A percentile compares a stretch with the other conserved stretches of the same genome.
phyloP scores from a whole-genome alignment of 2,329 filamentous ascomycete genomes.

The Biscogniauxia sp. region DNA sequence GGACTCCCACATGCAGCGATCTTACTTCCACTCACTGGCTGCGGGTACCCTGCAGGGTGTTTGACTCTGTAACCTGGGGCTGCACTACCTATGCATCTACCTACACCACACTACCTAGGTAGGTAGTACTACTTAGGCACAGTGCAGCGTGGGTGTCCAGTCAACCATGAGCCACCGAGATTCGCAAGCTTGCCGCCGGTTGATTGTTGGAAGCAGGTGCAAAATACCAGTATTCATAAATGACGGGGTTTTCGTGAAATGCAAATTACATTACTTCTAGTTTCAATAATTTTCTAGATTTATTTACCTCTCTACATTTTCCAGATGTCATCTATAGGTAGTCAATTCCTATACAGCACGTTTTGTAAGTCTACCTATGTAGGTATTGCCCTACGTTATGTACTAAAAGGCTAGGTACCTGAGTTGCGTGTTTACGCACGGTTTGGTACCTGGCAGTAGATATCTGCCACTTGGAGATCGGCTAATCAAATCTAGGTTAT shows the following conservation, averaged over 20 bases:
- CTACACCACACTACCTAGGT: too few species aligned
- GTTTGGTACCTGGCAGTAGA: neutral
- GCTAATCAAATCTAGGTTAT: neutral
- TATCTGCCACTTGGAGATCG: neutral
- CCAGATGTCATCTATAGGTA: too few species aligned
- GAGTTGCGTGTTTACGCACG: neutral
- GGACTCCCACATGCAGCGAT: neutral
- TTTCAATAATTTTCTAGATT: too few species aligned
- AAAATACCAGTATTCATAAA: neutral
- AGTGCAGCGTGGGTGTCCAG: slow-evolving; percentile 1
- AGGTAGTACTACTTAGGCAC: slow-evolving; percentile 1
- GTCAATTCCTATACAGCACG: too few species aligned
- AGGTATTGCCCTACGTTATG: too few species aligned
- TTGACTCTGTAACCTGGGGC: too few species aligned
- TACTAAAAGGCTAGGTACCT: too few species aligned
- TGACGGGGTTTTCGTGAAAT: neutral
- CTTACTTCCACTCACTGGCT: neutral
- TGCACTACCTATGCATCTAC: neutral
- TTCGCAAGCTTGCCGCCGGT: slow-evolving; percentile 3
- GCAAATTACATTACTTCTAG: neutral
- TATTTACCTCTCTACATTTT: neutral
- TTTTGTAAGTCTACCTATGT: too few species aligned
- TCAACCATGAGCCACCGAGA: slow-evolving; percentile 2
- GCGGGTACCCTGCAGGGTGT: slow-evolving; percentile 3
- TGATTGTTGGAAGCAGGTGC: slow-evolving; percentile 3